These are phyloP conservation scores for Astragalus membranaceus DNA, from an alignment of 306 rosid genomes.

Conservation along the genomic window DNA sequence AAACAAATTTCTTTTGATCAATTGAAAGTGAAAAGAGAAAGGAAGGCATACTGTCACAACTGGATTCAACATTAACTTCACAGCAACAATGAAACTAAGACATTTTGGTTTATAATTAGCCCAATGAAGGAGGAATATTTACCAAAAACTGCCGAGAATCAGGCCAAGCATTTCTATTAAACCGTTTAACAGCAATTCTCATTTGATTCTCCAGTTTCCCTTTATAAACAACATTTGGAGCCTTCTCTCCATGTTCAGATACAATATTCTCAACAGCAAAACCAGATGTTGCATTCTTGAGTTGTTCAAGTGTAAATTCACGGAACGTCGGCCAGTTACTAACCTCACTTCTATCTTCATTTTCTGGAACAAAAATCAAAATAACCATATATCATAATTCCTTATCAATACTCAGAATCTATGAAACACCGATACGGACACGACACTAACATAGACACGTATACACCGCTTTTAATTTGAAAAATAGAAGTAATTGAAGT, in stretches of 20 bases:
- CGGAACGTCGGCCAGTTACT: constrained; percentile 47
- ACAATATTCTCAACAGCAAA: constrained; percentile 82
- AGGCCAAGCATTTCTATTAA: constrained; percentile 83
- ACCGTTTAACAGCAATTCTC: constrained; percentile 72
- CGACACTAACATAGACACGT: too few relatives aligned
- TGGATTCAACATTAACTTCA: constrained; percentile 1
- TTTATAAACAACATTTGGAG: constrained; percentile 81
- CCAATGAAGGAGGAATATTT: background rate
- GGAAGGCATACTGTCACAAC: background rate
- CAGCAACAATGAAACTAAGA: background rate
- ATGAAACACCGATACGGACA: too few relatives aligned
- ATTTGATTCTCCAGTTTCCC: constrained; percentile 79
- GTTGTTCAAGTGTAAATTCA: constrained; percentile 67
- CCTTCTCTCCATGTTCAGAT: constrained; percentile 86
- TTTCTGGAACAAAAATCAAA: constrained; percentile 38
- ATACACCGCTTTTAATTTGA: too few relatives aligned
- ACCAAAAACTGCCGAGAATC: constrained; percentile 77
- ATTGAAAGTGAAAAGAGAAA: constrained; percentile 10
- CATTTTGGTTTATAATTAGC: background rate
- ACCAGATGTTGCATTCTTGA: constrained; percentile 78
- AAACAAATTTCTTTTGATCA: constrained; percentile 4
- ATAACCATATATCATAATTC: constrained; percentile 5
- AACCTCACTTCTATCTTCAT: constrained; percentile 48
- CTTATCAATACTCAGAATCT: background rate
- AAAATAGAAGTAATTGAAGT: too few relatives aligned